Evolutionary conservation across 192 early-diverging fungal species (phyloP), one percentile per base, ranked within the genome.

Genomic region (Umbelopsis sp.): DNA sequence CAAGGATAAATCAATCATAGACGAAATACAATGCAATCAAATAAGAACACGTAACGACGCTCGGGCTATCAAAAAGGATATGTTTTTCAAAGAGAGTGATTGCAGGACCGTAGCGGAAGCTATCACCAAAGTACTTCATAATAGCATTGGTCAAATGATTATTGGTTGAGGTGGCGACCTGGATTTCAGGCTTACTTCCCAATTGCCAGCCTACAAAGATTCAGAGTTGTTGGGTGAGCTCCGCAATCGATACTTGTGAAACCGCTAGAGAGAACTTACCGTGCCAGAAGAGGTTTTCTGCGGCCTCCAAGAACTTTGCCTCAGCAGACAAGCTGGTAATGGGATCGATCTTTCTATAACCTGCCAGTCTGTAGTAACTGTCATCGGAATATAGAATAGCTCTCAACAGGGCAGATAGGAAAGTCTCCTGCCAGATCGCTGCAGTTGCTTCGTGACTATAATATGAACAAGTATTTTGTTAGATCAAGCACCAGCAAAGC

Each of bases 351-450:
- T 97, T 94, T 29, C 98, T 83, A 65, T 97, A 90, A 8, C 95
- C 96, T 52, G 95, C 88, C 62, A 96, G 84, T 34, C 92, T 90
- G 72, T 95, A 92, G 56, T 92, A 88, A 73, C 86, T 88, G 21
- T 96, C 94, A 59, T 96, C 92, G 50, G 96, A 89, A 68, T 98
- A 97, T 11, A 98, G 78, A 52, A 97, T 91, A 2, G 97, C 86
- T 29, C 98, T 90, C 9, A 99, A 84, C 41, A 98, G 83, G 4
- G 94, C 91, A 24, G 94, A 95, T 25, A 98, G 85, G 54, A 91
- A 91, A 3, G 93, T 92, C 77, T 98, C 95, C 69, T 92, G 87
- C 98, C 98, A 99, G 66, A 97, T 87, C 9, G 87, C 87, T 2
- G 90, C 77, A 9, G 89, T 92, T 20, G 91, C 83, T 50, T 91